These are phyloP conservation scores for Penicillium cataractarum DNA, from an alignment of 495 filamentous ascomycete genomes.

Conservation along the genomic window DNA sequence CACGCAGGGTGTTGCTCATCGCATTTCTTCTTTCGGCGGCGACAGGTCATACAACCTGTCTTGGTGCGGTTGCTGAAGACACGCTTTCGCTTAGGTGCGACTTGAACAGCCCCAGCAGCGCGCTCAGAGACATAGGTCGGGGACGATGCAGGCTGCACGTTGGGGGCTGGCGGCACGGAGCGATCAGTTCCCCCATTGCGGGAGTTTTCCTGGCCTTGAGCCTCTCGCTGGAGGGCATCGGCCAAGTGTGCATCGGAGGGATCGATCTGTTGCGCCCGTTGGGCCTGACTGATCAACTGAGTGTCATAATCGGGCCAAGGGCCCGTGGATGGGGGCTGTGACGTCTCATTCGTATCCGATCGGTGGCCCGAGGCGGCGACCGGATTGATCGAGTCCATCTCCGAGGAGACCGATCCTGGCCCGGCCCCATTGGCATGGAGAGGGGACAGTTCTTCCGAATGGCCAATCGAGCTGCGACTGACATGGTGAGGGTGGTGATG, in stretches of 20 bases:
- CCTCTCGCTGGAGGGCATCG: conserved; percentile 55
- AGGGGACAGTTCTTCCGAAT: conserved; percentile 12
- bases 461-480: conserved; percentile 2
- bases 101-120: conserved; percentile 53
- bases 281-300: conserved; percentile 45
- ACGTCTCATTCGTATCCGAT: conserved; percentile 37
- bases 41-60: conserved; percentile 95
- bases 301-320: conserved; percentile 49
- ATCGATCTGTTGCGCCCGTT: conserved; percentile 53
- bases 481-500: conserved; percentile 5
- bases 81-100: conserved; percentile 79
- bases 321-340: conserved; percentile 36
- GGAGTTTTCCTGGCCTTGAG: conserved; percentile 44
- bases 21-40: conserved; percentile 96
- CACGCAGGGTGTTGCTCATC: conserved; percentile 95
- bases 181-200: conserved; percentile 35
- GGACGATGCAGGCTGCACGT: conserved; percentile 40
- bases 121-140: conserved; percentile 45
- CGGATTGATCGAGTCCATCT: conserved; percentile 33
- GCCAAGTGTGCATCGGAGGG: conserved; percentile 53
- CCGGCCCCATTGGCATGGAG: conserved; percentile 25
- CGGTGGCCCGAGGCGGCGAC: conserved; percentile 30
- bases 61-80: conserved; percentile 97
- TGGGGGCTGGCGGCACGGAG: conserved; percentile 36
- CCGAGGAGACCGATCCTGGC: conserved; percentile 25